A percentile compares a stretch with the other conserved stretches of the same genome.
These are phyloP conservation scores for Prunus yedoensis DNA, from an alignment of 331 rosid species.

Conservation along the genomic window DNA sequence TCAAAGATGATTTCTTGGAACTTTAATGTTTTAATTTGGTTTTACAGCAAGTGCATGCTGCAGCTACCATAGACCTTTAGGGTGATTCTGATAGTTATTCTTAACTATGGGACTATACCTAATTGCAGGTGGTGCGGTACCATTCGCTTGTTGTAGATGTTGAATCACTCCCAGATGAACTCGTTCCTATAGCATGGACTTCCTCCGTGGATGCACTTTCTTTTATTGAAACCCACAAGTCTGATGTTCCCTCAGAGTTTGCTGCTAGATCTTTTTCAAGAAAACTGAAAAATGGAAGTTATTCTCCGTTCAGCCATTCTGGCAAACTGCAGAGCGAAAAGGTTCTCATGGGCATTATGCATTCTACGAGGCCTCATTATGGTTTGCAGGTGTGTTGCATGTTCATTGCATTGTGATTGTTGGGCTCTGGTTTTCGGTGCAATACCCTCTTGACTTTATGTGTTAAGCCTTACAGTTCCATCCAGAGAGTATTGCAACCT, in stretches of 20 bases:
- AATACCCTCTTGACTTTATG: conserved; percentile 21
- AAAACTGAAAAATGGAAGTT: conserved; percentile 35
- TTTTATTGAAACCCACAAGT: conserved; percentile 41
- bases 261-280: conserved; percentile 32
- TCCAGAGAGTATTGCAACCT: conserved; percentile 97
- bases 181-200: conserved; percentile 98
- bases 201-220: conserved; percentile 58
- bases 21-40: not conserved
- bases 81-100: not conserved
- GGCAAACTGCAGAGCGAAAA: conserved; percentile 33
- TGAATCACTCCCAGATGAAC: conserved; percentile 82
- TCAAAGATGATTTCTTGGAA: not conserved
- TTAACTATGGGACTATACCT: conserved; percentile 21
- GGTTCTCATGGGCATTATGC: conserved; percentile 90
- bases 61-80: not conserved
- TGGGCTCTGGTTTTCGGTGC: conserved; percentile 18
- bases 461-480: conserved; percentile 80
- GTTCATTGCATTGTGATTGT: conserved; percentile 22
- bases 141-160: conserved; percentile 90
- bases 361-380: conserved; percentile 89
- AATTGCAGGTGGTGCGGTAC: conserved; percentile 91
- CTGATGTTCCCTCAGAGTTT: conserved; percentile 34
- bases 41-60: not conserved
- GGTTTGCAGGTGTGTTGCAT: conserved; percentile 85
- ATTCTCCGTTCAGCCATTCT: conserved; percentile 29